These are phyloP conservation scores for Leavenworthia alabamica DNA, from an alignment of 345 rosid genomes.

Conservation along the genomic window DNA sequence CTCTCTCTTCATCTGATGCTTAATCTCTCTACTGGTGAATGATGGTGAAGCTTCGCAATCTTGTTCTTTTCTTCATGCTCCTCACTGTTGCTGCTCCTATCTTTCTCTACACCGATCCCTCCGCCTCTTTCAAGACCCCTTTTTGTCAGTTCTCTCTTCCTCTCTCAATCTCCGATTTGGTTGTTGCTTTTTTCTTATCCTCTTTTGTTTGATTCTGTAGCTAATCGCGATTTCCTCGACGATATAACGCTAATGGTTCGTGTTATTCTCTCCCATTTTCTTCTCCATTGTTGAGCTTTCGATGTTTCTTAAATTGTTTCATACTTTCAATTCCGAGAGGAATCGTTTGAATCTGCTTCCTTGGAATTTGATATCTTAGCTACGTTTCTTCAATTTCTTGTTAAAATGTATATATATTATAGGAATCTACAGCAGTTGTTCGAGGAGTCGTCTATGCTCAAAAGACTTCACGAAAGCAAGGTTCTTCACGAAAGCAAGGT, in stretches of 20 bases:
- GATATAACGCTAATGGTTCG: slow-evolving; percentile 64
- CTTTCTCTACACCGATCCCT: slow-evolving; percentile 58
- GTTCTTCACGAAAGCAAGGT: slow-evolving; percentile 43
- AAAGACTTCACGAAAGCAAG: slow-evolving; percentile 22
- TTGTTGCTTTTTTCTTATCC: not conserved
- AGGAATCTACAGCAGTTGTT: slow-evolving; percentile 51
- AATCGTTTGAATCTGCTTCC: slow-evolving; percentile 64
- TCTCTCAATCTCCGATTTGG: slow-evolving; percentile 1
- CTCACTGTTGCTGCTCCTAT: slow-evolving; percentile 78
- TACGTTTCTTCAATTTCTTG: slow-evolving; percentile 13
- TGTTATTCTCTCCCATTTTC: not conserved
- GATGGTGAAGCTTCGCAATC: slow-evolving; percentile 55
- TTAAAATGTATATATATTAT: not conserved
- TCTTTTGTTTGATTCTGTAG: slow-evolving; percentile 36
- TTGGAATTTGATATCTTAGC: slow-evolving; percentile 30
- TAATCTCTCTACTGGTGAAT: not conserved
- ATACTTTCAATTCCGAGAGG: slow-evolving; percentile 51
- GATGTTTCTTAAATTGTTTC: slow-evolving; percentile 14
- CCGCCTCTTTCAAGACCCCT: slow-evolving; percentile 46
- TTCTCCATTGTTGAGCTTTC: not conserved
- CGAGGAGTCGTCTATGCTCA: slow-evolving; percentile 57
- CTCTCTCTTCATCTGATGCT: slow-evolving; percentile 11
- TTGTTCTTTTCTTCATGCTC: slow-evolving; percentile 57
- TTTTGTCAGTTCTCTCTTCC: slow-evolving; percentile 27
- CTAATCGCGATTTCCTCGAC: slow-evolving; percentile 56